Conservation (phyloP, 2,329 filamentous ascomycete species). For the Dryadomyces quercus-mongolicae region DNA sequence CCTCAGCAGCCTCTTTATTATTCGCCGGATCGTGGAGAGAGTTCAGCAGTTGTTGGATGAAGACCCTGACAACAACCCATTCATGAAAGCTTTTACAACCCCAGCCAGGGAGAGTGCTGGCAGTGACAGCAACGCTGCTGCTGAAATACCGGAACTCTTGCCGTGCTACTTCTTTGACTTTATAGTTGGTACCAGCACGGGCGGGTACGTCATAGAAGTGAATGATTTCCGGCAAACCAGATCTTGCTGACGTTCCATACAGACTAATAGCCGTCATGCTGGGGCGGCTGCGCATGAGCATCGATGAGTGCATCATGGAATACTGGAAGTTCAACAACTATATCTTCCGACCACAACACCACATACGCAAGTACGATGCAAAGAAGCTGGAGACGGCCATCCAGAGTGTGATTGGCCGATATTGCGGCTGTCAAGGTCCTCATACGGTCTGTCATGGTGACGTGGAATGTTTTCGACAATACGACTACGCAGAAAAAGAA, state of each 20-base stretch:
- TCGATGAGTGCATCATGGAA: conserved; percentile 5
- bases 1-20: background rate
- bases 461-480: background rate
- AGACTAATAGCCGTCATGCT: conserved; percentile 7
- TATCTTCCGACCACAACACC: background rate
- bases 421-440: background rate
- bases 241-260: background rate
- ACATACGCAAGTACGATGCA: background rate
- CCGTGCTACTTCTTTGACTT: conserved; percentile 3
- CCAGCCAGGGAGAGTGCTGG: background rate
- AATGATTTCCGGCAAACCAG: too few species aligned
- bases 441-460: background rate
- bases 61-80: background rate
- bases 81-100: background rate
- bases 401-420: background rate
- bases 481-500: background rate
- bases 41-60: background rate
- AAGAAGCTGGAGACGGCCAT: background rate
- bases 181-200: conserved; percentile 6
- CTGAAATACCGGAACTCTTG: conserved; percentile 1
- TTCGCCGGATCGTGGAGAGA: background rate
- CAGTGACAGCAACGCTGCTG: too few species aligned
- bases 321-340: conserved; percentile 1
- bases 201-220: background rate
- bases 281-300: conserved; percentile 4